Evolutionary conservation across 2,329 filamentous ascomycete genomes (phyloP).

Genomic region (Bipolaris cookei): DNA sequence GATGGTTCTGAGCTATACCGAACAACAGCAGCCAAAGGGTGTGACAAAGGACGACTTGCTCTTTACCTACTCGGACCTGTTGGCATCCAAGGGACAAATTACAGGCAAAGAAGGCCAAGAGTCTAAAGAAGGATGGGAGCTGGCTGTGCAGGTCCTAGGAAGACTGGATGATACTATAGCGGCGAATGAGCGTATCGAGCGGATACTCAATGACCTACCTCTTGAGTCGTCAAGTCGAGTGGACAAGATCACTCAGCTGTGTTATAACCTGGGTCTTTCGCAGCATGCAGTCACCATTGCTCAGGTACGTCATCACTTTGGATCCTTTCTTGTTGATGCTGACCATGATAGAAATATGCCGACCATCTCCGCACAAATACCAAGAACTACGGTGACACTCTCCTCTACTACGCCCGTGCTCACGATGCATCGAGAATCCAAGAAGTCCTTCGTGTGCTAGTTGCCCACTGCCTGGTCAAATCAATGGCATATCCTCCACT

Average conservation of each 20-base stretch:
- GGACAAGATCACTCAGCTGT: conserved; percentile 79
- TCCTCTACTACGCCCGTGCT: conserved; percentile 90
- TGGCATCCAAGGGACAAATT: conserved; percentile 56
- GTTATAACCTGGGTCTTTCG: conserved; percentile 78
- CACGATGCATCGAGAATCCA: conserved; percentile 80
- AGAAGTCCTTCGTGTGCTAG: conserved; percentile 83
- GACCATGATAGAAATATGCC: conserved; percentile 72
- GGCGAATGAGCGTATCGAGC: conserved; percentile 75
- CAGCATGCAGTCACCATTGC: conserved; percentile 81
- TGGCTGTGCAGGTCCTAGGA: conserved; percentile 82
- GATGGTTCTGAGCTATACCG: conserved; percentile 73
- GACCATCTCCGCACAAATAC: conserved; percentile 75
- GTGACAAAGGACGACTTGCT: conserved; percentile 82
- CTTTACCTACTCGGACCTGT: conserved; percentile 74
- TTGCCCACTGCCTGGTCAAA: conserved; percentile 84
- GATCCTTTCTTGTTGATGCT: conserved; percentile 15
- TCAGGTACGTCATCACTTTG: conserved; percentile 65
- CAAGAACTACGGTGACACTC: conserved; percentile 80
- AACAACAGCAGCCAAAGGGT: conserved; percentile 35
- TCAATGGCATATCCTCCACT: conserved; percentile 79
- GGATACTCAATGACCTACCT: conserved; percentile 75
- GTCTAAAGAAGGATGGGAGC: conserved; percentile 78
- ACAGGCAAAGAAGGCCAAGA: conserved; percentile 37
- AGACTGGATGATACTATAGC: conserved; percentile 76
- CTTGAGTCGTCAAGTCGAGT: conserved; percentile 74